Base-by-base conservation (phyloP, 148 eudicot genomes). In the Arctostaphylos glauca region DNA sequence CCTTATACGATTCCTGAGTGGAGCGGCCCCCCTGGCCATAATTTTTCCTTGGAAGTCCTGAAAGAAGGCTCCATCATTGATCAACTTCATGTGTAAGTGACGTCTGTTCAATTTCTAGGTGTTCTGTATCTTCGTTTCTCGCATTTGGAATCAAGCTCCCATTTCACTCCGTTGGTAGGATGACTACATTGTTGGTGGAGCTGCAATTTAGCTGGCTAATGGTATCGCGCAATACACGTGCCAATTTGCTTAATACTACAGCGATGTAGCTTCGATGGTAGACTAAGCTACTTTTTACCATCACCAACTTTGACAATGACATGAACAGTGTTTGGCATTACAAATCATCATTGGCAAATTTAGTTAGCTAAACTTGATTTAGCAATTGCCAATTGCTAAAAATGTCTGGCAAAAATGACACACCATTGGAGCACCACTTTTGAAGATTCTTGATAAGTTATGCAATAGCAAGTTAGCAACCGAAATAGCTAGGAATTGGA, bases 41-140 rank as follows among this genome's bases (percentile, higher is more conserved):
- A 88, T 12, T 96, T 85, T 83, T 86, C 75, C 76, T 85, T 94
- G 66, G 98, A 96, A 86, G 92, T 96, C 59, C 95, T 96, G 55
- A 96, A 96, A 84, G 97, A 91, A 50, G 99, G 99, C 38, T 80
- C 93, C 25, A 94, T 96, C 79, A 83, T 93, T 60, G 93, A 96
- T 84, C 88, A 93, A 14, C 87, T 92, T 43, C 87, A 94, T 50
- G 87, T 93, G 99, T 96, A 87, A 77, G 83, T 83, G 31, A 48
- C 38, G 46, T 19, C 25, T 4, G 13, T 41, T 78, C n/a, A 31
- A 31, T 31, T 31, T 31, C 38, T 21, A 15, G 8, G n/a, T 10
- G 9, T 64, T 64, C 23, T 64, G 13, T 64, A 5, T 64, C 41
- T 25, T 64, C 9, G 23, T 25, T 64, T n/a, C 21, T 64, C 12